These are phyloP conservation scores for Diaporthe nobilis DNA, from an alignment of 2,329 filamentous ascomycete genomes.

Conservation along the genomic window DNA sequence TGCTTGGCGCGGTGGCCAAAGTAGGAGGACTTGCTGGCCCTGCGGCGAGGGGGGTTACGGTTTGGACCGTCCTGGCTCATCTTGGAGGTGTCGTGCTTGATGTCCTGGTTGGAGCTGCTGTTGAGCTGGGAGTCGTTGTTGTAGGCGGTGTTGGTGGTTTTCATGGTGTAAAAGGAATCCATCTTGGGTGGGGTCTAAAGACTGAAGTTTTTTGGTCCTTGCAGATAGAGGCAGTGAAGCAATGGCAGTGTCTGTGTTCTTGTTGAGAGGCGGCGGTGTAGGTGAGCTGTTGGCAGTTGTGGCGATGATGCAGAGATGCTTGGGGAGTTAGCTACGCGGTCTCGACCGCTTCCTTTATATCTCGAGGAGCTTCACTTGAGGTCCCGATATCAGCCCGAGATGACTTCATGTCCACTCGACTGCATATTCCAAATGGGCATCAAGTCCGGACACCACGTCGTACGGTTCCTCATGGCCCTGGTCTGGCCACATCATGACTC, in stretches of 20 bases:
- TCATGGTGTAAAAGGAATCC: slow-evolving; percentile 28
- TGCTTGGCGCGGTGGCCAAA: slow-evolving; percentile 31
- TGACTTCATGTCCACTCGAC: slow-evolving; percentile 29
- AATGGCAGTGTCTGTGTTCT: background rate
- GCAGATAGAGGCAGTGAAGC: background rate
- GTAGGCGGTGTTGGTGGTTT: slow-evolving; percentile 25
- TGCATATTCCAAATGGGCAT: slow-evolving; percentile 26
- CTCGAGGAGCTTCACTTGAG: slow-evolving; percentile 26
- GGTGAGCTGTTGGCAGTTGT: slow-evolving; percentile 13
- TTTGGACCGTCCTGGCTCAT: background rate
- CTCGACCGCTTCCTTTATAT: slow-evolving; percentile 31
- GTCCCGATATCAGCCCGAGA: slow-evolving; percentile 25
- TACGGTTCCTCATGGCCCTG: slow-evolving; percentile 26
- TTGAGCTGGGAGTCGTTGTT: slow-evolving; percentile 15
- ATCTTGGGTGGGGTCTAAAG: slow-evolving; percentile 27
- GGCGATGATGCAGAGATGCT: slow-evolving; percentile 18
- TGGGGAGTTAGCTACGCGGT: slow-evolving; percentile 7
- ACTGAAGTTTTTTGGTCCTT: background rate
- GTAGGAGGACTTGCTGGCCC: slow-evolving; percentile 29
- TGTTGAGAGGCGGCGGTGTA: slow-evolving; percentile 24
- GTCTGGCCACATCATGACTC: slow-evolving; percentile 32
- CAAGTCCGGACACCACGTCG: slow-evolving; percentile 24
- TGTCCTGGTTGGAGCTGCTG: background rate
- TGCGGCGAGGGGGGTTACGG: slow-evolving; percentile 14
- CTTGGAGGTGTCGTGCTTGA: slow-evolving; percentile 20